Evolutionary conservation across 1,284 basidiomycete genomes (phyloP), one percentile per base, ranked within the genome.

Genomic region (Puccinia novopanici): DNA sequence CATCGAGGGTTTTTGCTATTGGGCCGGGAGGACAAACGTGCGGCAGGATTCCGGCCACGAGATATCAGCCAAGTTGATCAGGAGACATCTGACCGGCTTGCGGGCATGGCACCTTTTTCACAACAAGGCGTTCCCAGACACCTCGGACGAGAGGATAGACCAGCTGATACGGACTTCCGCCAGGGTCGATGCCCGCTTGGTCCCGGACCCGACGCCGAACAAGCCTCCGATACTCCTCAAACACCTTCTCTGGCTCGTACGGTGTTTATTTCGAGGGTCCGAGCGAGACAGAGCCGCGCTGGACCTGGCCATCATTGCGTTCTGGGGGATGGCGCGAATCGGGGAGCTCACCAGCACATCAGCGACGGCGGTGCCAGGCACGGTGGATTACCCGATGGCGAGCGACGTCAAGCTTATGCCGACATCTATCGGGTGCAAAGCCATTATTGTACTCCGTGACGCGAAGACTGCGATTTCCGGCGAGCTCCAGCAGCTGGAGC

Each of bases 261-360:
- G 15, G 12, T 54, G 4, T 3, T 34, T 65, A 37, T 3, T n/a
- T 8, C 17, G n/a, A n/a, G 61, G 61, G 27, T 12, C 22, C 4
- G 10, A 19, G 4, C 9, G 13, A 27, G 57, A 61, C 10, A 24
- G 37, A 9, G n/a, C 72, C 15, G 34, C 22, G 3, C 5, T 55
- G 1, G 34, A 75, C 24, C 17, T 55, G 19, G 72, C 72, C 5
- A 40, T 57, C 34, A 3, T 37, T 1, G 54, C 72, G 30, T 75
- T 75, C 72, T 75, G 72, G 72, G 72, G 72, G 0, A 75, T 75
- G 72, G 54, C 57, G 10, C 0, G 72, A 24, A 40, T 75, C 2
- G 30, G 30, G 17, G 72, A 75, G 40, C 40, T 75, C 3, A 75
- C 72, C 12, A 59, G 42, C 27, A n/a, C 55, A 2, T 24, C 15